Base-by-base conservation (phyloP, 805 yeast species). In the Candida berthetii region DNA sequence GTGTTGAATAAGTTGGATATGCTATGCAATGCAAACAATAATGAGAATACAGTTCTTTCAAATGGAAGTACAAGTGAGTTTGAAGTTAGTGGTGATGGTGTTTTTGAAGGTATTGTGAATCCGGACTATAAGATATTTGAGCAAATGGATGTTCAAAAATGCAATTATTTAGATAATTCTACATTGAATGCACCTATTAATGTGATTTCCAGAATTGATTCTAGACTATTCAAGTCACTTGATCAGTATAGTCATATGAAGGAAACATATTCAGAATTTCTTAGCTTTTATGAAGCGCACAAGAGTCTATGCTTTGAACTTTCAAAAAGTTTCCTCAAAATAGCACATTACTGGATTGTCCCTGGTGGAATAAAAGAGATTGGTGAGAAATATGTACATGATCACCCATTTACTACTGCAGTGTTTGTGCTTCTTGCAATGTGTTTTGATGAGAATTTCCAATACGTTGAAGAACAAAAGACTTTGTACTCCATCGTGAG, bases 331-430 rank as follows among this genome's bases (percentile, higher is more conserved):
- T 78, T 77, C 45, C 53, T 77, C 31, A 69, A 66, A 15, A 71
- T 69, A 35, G 76, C 82, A 3, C 80, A 75, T 49, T 74, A 72
- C 51, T 78, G 82, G 80, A 75, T 78, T 36, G 71, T 76, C 5
- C 82, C 82, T 2, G 82, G 81, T 10, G 82, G 81, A 5, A 65
- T 76, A n/a, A 72, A 66, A 31, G 67, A 66, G 27, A 66, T 77
- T 11, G 64, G 69, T 33, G 54, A 67, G 31, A 59, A 60, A 10
- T 78, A 72, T 51, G 81, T 73, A 4, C 48, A 59, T 15, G 62
- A 65, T 27, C 81, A 77, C 54, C 74, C 80, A 3, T 76, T 77
- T 45, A 76, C 74, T 18, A 62, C 79, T 0, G 72, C 79, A 44
- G 79, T 74, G 1, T 74, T 71, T 57, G 75, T 72, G 3, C 59